phyloP scores from a whole-genome alignment of 2,329 filamentous ascomycete genomes.

The Ophiognomonia clavigignenti-juglandacearum region DNA sequence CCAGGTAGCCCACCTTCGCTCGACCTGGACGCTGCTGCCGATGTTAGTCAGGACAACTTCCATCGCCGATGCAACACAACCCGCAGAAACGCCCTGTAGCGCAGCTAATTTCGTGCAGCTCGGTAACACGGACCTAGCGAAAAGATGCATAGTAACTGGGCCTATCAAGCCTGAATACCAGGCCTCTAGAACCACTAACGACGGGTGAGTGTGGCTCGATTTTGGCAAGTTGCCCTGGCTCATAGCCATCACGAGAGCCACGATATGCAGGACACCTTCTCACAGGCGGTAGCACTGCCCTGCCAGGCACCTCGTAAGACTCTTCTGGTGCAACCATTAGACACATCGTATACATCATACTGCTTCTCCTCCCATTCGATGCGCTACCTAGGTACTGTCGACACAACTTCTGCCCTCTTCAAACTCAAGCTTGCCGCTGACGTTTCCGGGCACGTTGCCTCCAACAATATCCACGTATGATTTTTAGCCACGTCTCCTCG shows the following conservation, averaged over 20 bases:
- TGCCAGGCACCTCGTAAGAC: not conserved
- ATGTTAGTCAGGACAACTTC: too few species aligned
- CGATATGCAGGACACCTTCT: not conserved
- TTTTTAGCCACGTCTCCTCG: too few species aligned
- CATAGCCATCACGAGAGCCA: conserved; percentile 6
- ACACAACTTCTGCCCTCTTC: too few species aligned
- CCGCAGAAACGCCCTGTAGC: conserved; percentile 5
- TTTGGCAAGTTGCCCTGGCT: conserved; percentile 1
- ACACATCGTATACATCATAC: not conserved
- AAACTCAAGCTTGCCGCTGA: too few species aligned
- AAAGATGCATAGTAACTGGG: conserved; percentile 3
- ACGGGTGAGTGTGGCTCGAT: not conserved
- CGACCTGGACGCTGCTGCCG: too few species aligned
- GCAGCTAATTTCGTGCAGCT: not conserved
- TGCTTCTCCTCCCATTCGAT: too few species aligned
- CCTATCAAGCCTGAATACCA: not conserved
- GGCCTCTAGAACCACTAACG: not conserved
- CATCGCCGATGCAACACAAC: not conserved
- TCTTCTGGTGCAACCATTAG: not conserved
- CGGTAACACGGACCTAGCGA: not conserved
- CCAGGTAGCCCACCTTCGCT: too few species aligned
- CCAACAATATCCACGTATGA: too few species aligned
- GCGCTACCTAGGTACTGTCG: too few species aligned
- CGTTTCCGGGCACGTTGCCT: too few species aligned
- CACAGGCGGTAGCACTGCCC: not conserved